Conservation (phyloP, 495 filamentous ascomycete species). For the Aspergillus cavernicola region DNA sequence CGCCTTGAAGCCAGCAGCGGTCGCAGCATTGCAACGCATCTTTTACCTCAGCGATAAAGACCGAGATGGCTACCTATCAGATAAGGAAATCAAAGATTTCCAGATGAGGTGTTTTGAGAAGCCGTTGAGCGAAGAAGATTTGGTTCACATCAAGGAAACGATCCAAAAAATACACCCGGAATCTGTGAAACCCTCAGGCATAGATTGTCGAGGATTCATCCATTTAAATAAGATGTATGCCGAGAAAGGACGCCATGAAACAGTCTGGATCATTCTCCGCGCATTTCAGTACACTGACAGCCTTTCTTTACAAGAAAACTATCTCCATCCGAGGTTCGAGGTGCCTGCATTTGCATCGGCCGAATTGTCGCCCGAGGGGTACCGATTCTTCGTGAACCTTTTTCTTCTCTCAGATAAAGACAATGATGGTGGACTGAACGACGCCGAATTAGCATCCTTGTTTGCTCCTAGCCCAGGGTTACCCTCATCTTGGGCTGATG, state of each 20-base stretch:
- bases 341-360: constrained; percentile 87
- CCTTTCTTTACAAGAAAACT: constrained; percentile 80
- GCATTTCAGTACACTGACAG: constrained; percentile 96
- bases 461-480: constrained; percentile 93
- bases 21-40: constrained; percentile 78
- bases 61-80: constrained; percentile 89
- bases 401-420: constrained; percentile 95
- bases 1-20: constrained; percentile 79
- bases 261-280: constrained; percentile 93
- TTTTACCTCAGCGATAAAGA: constrained; percentile 97
- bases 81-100: constrained; percentile 85
- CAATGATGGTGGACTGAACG: constrained; percentile 90
- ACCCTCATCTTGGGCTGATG: constrained; percentile 82
- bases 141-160: constrained; percentile 81
- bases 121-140: constrained; percentile 68
- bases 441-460: constrained; percentile 74
- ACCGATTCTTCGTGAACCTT: constrained; percentile 95
- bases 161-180: constrained; percentile 64
- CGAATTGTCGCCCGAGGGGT: constrained; percentile 90
- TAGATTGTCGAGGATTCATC: constrained; percentile 78
- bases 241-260: constrained; percentile 97
- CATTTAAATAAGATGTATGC: constrained; percentile 92
- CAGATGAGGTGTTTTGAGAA: constrained; percentile 90
- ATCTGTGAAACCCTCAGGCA: constrained; percentile 65
- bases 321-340: constrained; percentile 91